Percentiles rank a stretch among this genome's conserved stretches.
Conservation (phyloP, 1,284 basidiomycete genomes). For the Anthracocystis walkeri region DNA sequence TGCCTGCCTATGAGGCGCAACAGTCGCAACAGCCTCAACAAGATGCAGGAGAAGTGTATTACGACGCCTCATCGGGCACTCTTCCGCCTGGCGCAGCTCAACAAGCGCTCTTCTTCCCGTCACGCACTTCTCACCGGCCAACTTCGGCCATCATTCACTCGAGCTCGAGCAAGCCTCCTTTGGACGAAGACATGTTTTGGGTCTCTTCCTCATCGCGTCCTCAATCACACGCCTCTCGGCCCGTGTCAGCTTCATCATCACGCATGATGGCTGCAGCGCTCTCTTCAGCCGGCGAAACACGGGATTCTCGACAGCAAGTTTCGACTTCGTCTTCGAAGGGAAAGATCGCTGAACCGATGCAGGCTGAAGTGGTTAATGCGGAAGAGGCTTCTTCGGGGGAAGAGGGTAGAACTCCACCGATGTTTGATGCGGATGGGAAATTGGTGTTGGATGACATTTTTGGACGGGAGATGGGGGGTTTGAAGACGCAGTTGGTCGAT, state of each 20-base stretch:
- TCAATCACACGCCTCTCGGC: slow-evolving; percentile 25
- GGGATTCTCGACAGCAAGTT: slow-evolving; percentile 38
- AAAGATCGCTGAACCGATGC: slow-evolving; percentile 46
- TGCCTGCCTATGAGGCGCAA: slow-evolving; percentile 8
- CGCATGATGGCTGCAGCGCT: slow-evolving; percentile 20
- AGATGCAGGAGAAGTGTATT: not conserved
- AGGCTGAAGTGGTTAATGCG: slow-evolving; percentile 43
- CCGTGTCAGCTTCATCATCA: slow-evolving; percentile 18
- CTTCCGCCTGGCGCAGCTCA: slow-evolving; percentile 42
- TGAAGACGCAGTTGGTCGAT: not conserved
- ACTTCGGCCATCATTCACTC: slow-evolving; percentile 1
- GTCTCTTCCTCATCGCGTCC: slow-evolving; percentile 41
- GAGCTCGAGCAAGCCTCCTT: slow-evolving; percentile 19
- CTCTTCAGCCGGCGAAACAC: slow-evolving; percentile 12
- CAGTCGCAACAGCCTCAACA: slow-evolving; percentile 3
- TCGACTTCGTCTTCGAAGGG: slow-evolving; percentile 24
- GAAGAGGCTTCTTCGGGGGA: slow-evolving; percentile 18
- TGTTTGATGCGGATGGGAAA: slow-evolving; percentile 36
- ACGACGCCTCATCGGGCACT: slow-evolving; percentile 37
- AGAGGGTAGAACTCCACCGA: slow-evolving; percentile 22
- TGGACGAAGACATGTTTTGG: slow-evolving; percentile 49
- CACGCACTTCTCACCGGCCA: slow-evolving; percentile 10
- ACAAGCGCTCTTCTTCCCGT: slow-evolving; percentile 37
- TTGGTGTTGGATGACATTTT: slow-evolving; percentile 21
- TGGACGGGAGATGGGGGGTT: no score